Percentiles rank a stretch among this genome's conserved stretches.
phyloP scores from a whole-genome alignment of 192 early-diverging fungal species.

The Obelidium mucronatum region DNA sequence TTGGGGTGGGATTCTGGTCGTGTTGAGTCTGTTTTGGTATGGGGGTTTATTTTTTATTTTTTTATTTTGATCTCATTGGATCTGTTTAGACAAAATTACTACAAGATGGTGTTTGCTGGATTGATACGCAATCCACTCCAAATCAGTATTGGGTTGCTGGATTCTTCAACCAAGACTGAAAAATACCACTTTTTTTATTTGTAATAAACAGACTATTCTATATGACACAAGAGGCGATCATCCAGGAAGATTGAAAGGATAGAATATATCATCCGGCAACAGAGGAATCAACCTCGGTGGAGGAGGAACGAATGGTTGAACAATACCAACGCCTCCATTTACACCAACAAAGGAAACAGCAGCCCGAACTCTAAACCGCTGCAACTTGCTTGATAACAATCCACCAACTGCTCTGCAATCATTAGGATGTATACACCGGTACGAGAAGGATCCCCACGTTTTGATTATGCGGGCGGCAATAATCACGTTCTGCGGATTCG shows the following conservation, averaged over 20 bases:
- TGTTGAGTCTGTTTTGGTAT: constrained; percentile 63
- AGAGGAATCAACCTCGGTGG: constrained; percentile 16
- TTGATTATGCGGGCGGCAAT: neutral
- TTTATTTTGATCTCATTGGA: neutral
- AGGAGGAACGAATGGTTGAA: constrained; percentile 13
- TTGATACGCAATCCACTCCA: constrained; percentile 67
- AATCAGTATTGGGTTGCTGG: constrained; percentile 52
- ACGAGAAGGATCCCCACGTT: constrained; percentile 18
- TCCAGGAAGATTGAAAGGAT: constrained; percentile 18
- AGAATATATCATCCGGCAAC: constrained; percentile 28
- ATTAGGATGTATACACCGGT: constrained; percentile 13
- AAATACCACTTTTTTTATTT: too few species aligned
- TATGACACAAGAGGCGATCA: neutral
- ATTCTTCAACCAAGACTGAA: constrained; percentile 38
- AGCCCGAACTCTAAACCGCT: constrained; percentile 15
- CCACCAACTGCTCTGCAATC: constrained; percentile 16
- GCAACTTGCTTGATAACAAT: neutral
- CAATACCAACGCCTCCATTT: neutral
- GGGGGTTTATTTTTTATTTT: constrained; percentile 20
- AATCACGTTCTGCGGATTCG: constrained; percentile 17
- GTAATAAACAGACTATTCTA: neutral
- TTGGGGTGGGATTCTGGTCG: constrained; percentile 69
- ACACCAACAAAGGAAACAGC: constrained; percentile 16
- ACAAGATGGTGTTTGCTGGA: constrained; percentile 79
- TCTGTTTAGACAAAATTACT: constrained; percentile 51